Conservation (phyloP, 2,329 filamentous ascomycete genomes). For the Drechslerella coelobrocha region DNA sequence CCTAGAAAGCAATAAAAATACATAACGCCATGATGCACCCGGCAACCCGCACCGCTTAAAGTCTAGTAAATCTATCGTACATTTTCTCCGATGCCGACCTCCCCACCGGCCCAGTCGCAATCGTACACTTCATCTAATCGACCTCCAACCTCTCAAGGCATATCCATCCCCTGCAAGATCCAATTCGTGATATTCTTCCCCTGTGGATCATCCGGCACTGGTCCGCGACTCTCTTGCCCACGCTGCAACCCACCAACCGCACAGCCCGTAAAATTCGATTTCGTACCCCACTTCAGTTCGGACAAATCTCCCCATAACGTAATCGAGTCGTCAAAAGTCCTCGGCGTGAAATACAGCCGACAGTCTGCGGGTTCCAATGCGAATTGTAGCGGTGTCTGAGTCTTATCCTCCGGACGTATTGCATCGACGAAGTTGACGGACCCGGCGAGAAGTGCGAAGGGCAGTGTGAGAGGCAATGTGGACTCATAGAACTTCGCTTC, state of each 20-base stretch:
- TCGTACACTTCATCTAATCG: not conserved
- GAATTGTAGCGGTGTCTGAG: conserved; percentile 61
- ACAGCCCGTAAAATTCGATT: conserved; percentile 22
- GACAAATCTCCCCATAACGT: conserved; percentile 37
- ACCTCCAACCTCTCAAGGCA: not conserved
- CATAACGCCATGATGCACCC: no score
- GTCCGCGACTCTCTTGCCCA: conserved; percentile 23
- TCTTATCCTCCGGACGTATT: conserved; percentile 34
- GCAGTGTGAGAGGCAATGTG: conserved; percentile 25
- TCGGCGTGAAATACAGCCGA: conserved; percentile 60
- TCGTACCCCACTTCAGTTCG: conserved; percentile 43
- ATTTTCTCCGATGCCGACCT: not conserved
- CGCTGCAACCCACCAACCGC: conserved; percentile 39
- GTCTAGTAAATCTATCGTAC: no score
- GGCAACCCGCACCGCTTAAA: no score
- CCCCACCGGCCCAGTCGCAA: not conserved
- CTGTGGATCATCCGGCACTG: conserved; percentile 31
- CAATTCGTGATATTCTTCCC: conserved; percentile 31
- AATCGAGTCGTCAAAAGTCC: conserved; percentile 22
- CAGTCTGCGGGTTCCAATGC: conserved; percentile 63
- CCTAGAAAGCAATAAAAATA: no score
- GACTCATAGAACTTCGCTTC: conserved; percentile 14
- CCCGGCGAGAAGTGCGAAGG: conserved; percentile 12
- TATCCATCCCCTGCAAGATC: conserved; percentile 18
- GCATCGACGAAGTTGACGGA: conserved; percentile 45